Base-by-base conservation (phyloP, 2,329 filamentous ascomycete genomes). In the Diaporthe sp. region DNA sequence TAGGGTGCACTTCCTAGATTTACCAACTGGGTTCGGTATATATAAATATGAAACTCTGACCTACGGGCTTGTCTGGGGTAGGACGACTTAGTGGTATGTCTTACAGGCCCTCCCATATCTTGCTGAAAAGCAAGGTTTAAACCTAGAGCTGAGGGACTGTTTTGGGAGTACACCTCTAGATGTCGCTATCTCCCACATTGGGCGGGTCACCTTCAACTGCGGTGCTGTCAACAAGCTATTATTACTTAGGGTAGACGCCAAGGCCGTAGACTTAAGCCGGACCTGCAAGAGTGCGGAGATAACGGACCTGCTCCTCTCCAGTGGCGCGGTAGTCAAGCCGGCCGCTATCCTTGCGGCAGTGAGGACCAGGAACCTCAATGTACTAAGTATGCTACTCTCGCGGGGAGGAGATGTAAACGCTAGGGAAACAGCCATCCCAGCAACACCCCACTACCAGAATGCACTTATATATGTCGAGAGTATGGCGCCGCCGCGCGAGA, bases 51-150 rank as follows among this genome's bases (percentile, higher is more conserved):
- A 61, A 12, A 71, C 51, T 2, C 69, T 55, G 19, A 47, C 19
- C 17, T 55, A 71, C 69, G 25, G 2, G 19, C 69, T 63, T 35
- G 30, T 63, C 30, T 12, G 69, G 3, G 42, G 69, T 15, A 69
- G 3, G 27, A 27, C 13, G 32, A 5, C 22, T 22, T 71, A 55
- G 69, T 71, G 69, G 69, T 27, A 71, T 0, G 5, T 15, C 30
- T 56, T 42, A 4, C 19, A 63, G 32, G 69, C 69, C 15, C 55
- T 71, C 1, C 55, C 55, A 12, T 71, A 71, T 51, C 69, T 71
- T 4, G 55, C 12, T 5, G 12, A 4, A 1, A 8, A 47, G 0
- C 55, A n/a, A 7, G 55, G 69, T 27, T 6, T 42, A 8, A 35
- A 63, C 55, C 55, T 71, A 15, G 69, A 71, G 39, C 1, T 71